phyloP scores from a whole-genome alignment of 192 early-diverging fungal species.

The Thamnidium elegans region DNA sequence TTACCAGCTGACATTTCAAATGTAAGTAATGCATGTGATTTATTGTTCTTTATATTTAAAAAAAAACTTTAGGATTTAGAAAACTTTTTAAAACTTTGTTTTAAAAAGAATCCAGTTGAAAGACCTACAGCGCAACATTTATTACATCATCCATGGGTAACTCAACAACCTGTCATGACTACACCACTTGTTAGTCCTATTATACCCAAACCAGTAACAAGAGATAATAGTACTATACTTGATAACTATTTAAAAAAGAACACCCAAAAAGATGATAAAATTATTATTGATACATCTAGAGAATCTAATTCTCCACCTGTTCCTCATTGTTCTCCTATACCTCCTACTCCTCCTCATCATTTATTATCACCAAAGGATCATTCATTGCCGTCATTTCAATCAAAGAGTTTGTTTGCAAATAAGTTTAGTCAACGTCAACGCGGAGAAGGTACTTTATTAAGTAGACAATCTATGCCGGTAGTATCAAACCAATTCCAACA shows the following conservation, averaged over 20 bases:
- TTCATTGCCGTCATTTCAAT: no score
- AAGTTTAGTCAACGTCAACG: conserved; percentile 1
- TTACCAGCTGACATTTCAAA: conserved; percentile 76
- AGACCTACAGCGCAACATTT: conserved; percentile 74
- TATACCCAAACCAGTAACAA: no score
- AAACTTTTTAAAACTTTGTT: conserved; percentile 82
- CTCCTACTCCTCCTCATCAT: no score
- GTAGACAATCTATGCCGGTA: background rate
- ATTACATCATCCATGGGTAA: conserved; percentile 78
- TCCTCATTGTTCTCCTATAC: no score
- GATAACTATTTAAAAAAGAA: no score
- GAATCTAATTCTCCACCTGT: background rate
- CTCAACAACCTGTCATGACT: background rate
- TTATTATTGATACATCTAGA: background rate
- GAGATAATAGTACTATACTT: no score
- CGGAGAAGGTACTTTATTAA: background rate
- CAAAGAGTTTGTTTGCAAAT: conserved; percentile 4
- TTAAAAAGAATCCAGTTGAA: conserved; percentile 70
- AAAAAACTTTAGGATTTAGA: conserved; percentile 50
- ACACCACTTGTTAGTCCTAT: no score
- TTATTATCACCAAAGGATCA: background rate
- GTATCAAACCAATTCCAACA: background rate
- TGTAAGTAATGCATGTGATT: conserved; percentile 13
- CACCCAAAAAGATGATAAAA: background rate
- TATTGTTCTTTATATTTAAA: background rate